A percentile compares a stretch with the other conserved stretches of the same genome.
Evolutionary conservation across 225 moss, liverwort and hornwort species (phyloP).

Genomic region (Pleurozium schreberi): DNA sequence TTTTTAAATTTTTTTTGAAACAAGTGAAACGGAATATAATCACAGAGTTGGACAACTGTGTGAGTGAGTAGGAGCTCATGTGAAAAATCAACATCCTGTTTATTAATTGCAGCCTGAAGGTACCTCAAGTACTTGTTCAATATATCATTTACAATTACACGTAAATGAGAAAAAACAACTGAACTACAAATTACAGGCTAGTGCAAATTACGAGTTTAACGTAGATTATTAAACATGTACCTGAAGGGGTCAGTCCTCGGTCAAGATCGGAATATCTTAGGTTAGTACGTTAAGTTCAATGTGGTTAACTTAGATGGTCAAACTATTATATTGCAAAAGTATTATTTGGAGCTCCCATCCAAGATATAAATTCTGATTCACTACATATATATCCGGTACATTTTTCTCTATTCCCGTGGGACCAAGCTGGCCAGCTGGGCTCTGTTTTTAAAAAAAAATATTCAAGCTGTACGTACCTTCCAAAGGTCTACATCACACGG

Average conservation of each 20-base stretch:
- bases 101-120: neutral
- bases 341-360: neutral
- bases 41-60: neutral
- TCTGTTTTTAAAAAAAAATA: neutral
- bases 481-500: neutral
- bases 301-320: accelerated
- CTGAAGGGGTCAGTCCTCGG: neutral
- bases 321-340: neutral
- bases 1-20: too few relatives aligned
- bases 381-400: neutral
- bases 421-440: neutral
- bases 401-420: neutral
- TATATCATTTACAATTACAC: neutral
- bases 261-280: neutral
- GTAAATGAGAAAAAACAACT: neutral
- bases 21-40: neutral
- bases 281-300: neutral
- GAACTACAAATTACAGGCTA: neutral
- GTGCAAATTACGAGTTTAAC: neutral
- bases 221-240: neutral
- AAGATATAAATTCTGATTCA: neutral
- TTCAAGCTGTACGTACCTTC: neutral
- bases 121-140: neutral
- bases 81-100: neutral
- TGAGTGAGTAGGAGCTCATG: neutral